Percentiles rank a stretch among this genome's conserved stretches.
phyloP scores from a whole-genome alignment of 805 yeast species.

The Spathaspora sp. region DNA sequence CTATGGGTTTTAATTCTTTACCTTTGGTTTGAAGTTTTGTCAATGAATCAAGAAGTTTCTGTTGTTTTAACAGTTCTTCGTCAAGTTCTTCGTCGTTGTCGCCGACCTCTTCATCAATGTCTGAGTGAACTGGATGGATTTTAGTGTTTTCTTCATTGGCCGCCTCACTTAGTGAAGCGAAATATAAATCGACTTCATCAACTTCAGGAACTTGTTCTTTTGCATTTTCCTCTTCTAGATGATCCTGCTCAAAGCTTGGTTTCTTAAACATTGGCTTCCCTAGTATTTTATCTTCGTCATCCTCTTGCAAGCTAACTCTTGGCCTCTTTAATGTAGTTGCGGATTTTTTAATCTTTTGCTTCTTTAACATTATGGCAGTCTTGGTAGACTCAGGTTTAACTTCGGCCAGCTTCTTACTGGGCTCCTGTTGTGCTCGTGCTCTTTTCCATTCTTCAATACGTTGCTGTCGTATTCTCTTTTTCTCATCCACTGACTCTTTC shows the following conservation, averaged over 20 bases:
- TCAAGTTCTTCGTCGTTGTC: constrained; percentile 27
- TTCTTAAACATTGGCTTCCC: constrained; percentile 16
- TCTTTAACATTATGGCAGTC: constrained; percentile 4
- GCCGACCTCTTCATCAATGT: constrained; percentile 14
- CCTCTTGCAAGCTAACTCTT: constrained; percentile 18
- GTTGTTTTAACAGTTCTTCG: constrained; percentile 30
- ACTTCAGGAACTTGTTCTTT: constrained; percentile 35
- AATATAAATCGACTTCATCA: constrained; percentile 19
- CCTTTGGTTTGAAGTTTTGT: constrained; percentile 44
- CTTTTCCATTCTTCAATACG: constrained; percentile 52
- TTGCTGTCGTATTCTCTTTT: constrained; percentile 26
- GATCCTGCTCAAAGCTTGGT: constrained; percentile 11
- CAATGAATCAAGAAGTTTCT: constrained; percentile 31
- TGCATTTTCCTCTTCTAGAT: constrained; percentile 9
- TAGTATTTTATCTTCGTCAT: constrained; percentile 23
- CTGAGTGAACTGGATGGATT: constrained; percentile 7
- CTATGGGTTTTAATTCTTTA: constrained; percentile 48
- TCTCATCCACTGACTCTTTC: constrained; percentile 8
- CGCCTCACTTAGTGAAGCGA: constrained; percentile 2
- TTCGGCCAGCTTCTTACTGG: neutral
- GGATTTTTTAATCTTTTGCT: constrained; percentile 3
- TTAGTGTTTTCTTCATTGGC: neutral
- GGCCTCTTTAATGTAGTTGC: constrained; percentile 6
- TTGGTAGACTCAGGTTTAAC: neutral
- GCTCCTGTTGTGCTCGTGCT: constrained; percentile 18